Percentiles rank a stretch among this genome's conserved stretches.
phyloP scores from a whole-genome alignment of 2,329 filamentous ascomycete genomes.

The Cercospora sp. region DNA sequence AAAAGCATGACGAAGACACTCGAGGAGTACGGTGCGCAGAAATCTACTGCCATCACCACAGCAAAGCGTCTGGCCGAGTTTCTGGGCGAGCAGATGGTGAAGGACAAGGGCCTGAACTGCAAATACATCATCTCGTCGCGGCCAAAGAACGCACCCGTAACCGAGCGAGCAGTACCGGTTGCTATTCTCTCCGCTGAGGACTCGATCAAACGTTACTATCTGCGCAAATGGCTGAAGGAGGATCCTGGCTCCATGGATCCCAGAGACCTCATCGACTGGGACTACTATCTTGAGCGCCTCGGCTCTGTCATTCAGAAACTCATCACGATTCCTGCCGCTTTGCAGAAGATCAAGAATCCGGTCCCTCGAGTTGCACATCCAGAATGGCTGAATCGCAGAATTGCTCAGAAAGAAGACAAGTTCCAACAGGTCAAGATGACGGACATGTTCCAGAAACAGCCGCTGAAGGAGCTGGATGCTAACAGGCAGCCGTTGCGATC shows the following conservation, averaged over 20 bases:
- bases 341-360: slow-evolving; percentile 93
- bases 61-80: slow-evolving; percentile 94
- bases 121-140: slow-evolving; percentile 96
- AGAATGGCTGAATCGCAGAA: slow-evolving; percentile 92
- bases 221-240: slow-evolving; percentile 94
- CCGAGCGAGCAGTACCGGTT: slow-evolving; percentile 89
- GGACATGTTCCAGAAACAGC: slow-evolving; percentile 76
- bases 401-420: slow-evolving; percentile 93
- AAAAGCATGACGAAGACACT: slow-evolving; percentile 96
- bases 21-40: slow-evolving; percentile 92
- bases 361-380: slow-evolving; percentile 92
- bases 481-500: slow-evolving; percentile 60
- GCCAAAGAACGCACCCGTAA: slow-evolving; percentile 86
- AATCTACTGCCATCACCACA: slow-evolving; percentile 99
- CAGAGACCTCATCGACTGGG: slow-evolving; percentile 87
- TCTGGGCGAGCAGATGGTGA: slow-evolving; percentile 96
- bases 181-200: slow-evolving; percentile 96
- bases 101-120: slow-evolving; percentile 98
- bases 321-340: slow-evolving; percentile 94
- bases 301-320: slow-evolving; percentile 98
- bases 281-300: slow-evolving; percentile 93
- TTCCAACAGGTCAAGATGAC: slow-evolving; percentile 99
- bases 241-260: slow-evolving; percentile 90
- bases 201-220: slow-evolving; percentile 79
- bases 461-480: slow-evolving; percentile 69